These are phyloP conservation scores for Scheffersomyces spartinae DNA, from an alignment of 805 yeast genomes.

Conservation along the genomic window DNA sequence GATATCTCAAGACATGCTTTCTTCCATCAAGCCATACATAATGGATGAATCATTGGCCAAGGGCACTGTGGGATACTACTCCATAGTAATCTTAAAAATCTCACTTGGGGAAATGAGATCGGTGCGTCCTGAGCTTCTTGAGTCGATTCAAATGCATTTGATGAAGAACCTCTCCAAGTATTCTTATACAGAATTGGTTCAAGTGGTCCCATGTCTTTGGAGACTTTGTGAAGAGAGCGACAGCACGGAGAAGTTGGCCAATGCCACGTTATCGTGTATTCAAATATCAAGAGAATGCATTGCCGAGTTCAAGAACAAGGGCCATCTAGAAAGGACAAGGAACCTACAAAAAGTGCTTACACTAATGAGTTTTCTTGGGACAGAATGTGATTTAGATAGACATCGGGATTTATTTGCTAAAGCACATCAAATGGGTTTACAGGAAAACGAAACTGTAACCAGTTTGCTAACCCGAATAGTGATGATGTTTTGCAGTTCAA, in stretches of 20 bases:
- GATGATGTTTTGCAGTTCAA: slow-evolving; percentile 37
- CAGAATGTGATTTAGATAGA: slow-evolving; percentile 50
- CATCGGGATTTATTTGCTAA: slow-evolving; percentile 26
- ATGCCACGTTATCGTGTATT: slow-evolving; percentile 56
- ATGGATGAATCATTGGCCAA: slow-evolving; percentile 34
- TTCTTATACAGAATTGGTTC: slow-evolving; percentile 48
- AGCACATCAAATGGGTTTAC: slow-evolving; percentile 30
- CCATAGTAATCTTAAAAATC: slow-evolving; percentile 42
- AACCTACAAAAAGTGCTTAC: slow-evolving; percentile 47
- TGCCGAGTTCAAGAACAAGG: slow-evolving; percentile 65
- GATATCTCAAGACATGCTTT: slow-evolving; percentile 55
- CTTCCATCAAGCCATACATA: slow-evolving; percentile 54
- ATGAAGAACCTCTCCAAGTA: slow-evolving; percentile 48
- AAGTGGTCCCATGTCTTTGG: slow-evolving; percentile 67
- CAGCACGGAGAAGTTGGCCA: slow-evolving; percentile 38
- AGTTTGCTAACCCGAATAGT: slow-evolving; percentile 50
- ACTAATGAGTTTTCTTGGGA: slow-evolving; percentile 61
- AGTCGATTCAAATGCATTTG: slow-evolving; percentile 39
- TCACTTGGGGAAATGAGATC: slow-evolving; percentile 32
- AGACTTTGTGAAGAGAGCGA: slow-evolving; percentile 34
- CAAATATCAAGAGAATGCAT: too few species aligned
- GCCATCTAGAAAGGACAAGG: slow-evolving; percentile 54
- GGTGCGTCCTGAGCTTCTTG: slow-evolving; percentile 39
- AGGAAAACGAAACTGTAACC: slow-evolving; percentile 40
- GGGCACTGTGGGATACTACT: slow-evolving; percentile 31